Evolutionary conservation across 768 basidiomycete species (phyloP), one percentile per base, ranked within the genome.

Genomic region (Lactarius deliciosus): DNA sequence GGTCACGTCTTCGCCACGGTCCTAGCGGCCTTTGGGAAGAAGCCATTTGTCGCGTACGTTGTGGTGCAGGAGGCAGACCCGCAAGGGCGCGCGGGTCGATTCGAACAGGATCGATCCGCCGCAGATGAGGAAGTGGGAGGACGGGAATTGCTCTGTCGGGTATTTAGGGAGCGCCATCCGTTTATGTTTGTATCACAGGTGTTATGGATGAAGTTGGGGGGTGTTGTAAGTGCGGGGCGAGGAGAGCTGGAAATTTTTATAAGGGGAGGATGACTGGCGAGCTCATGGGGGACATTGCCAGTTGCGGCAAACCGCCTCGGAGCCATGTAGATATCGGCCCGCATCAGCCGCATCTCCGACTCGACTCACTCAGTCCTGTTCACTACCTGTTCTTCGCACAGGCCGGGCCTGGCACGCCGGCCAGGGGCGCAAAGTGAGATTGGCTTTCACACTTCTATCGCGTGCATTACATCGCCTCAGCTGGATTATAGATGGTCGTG

Each of bases 21-120:
- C 85, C 71, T 88, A 87, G 38, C 85, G 80, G 5, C 86, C 88
- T 68, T 87, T 88, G 40, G 87, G 84, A 11, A 88, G 80, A 6
- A 85, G 70, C 70, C 75, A 78, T 57, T 78, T 74, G 30, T 73
- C 57, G 34, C 76, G 72, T 2, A 65, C 65, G 36, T 61, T 68
- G 47, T 77, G 73, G 57, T 69, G 71, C 10, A 79, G 65, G n/a
- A 76, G 70, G 64, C 77, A 77, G 40, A 78, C 68, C 57, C 75
- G 57, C 7, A 73, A 65, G 3, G 70, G 71, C 5, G 57, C 65
- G 41, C 58, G 64, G 1, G 69, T 59, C 10, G 68, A 63, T 2
- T 54, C 47, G 65, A 76, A 75, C n/a, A 75, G 71, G 58, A 76
- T 70, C 41, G 74, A 68, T 43, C 25, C 25, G 25, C 25, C 25